Percentiles rank a stretch among this genome's conserved stretches.
Conservation (phyloP, 371 early-diverging fungal genomes). For the Vairimorpha ceranae region DNA sequence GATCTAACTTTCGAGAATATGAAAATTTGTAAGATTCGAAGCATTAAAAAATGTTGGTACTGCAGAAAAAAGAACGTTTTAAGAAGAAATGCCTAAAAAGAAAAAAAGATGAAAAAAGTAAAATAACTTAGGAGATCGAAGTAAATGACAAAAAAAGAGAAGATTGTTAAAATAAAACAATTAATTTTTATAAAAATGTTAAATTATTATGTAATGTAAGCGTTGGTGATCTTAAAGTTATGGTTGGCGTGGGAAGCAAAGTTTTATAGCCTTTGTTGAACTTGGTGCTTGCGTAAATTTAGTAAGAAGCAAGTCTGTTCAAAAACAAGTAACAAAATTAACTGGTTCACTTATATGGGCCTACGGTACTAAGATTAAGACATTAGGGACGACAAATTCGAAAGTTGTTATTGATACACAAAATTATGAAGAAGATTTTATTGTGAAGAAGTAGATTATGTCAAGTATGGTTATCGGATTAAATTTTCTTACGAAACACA, state of each 20-base stretch:
- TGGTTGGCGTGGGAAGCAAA: neutral
- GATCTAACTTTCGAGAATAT: neutral
- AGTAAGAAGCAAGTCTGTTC: neutral
- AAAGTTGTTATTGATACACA: neutral
- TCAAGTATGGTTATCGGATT: neutral
- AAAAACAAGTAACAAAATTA: neutral
- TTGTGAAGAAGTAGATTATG: neutral
- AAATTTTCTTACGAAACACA: neutral
- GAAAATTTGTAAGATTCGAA: neutral
- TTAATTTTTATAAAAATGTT: neutral
- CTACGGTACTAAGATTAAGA: neutral
- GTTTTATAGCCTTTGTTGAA: neutral
- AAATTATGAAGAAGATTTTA: neutral
- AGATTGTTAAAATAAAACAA: neutral
- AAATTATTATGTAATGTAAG: neutral
- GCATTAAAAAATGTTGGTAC: neutral
- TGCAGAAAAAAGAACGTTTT: neutral
- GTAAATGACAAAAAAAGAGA: neutral
- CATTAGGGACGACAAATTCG: neutral
- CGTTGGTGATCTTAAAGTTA: neutral
- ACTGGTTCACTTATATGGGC: neutral
- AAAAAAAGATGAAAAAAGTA: neutral
- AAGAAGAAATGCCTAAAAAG: constrained; percentile 2
- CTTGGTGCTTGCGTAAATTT: constrained; percentile 4
- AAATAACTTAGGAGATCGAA: neutral